phyloP scores from a whole-genome alignment of 179 eudicot genomes.

The Beta corolliflora region DNA sequence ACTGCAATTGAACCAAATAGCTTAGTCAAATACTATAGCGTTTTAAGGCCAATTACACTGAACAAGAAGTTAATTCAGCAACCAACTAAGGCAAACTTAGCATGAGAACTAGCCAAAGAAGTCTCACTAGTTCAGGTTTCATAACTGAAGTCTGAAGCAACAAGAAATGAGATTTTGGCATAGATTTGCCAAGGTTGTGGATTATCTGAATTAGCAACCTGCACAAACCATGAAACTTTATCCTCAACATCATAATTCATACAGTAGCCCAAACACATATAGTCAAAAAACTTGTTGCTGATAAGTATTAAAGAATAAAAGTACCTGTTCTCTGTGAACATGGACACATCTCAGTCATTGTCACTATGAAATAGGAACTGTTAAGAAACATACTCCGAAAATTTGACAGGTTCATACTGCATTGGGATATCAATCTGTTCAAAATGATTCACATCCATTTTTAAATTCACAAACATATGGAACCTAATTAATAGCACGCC shows the following conservation, averaged over 20 bases:
- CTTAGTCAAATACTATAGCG: not conserved
- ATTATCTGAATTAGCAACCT: not conserved
- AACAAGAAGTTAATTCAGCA: not conserved
- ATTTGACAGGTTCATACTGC: not conserved
- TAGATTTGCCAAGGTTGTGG: too few species aligned
- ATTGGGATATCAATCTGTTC: not conserved
- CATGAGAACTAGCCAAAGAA: not conserved
- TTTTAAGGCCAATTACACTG: not conserved
- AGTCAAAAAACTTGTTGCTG: not conserved
- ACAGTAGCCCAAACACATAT: not conserved
- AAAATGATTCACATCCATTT: not conserved
- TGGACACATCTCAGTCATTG: not conserved
- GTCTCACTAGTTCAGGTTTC: not conserved
- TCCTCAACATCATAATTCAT: not conserved
- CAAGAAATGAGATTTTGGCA: too few species aligned
- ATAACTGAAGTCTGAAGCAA: not conserved
- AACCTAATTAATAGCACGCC: not conserved
- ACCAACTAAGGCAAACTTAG: not conserved
- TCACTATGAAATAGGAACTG: not conserved
- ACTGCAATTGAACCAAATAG: slow-evolving; percentile 16
- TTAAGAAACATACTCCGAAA: not conserved
- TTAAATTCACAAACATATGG: not conserved
- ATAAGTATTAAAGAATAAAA: not conserved
- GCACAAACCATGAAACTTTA: not conserved
- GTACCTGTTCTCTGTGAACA: not conserved